A percentile compares a stretch with the other conserved stretches of the same genome.
phyloP scores from a whole-genome alignment of 495 filamentous ascomycete species.

The Aspergillus panamensis region DNA sequence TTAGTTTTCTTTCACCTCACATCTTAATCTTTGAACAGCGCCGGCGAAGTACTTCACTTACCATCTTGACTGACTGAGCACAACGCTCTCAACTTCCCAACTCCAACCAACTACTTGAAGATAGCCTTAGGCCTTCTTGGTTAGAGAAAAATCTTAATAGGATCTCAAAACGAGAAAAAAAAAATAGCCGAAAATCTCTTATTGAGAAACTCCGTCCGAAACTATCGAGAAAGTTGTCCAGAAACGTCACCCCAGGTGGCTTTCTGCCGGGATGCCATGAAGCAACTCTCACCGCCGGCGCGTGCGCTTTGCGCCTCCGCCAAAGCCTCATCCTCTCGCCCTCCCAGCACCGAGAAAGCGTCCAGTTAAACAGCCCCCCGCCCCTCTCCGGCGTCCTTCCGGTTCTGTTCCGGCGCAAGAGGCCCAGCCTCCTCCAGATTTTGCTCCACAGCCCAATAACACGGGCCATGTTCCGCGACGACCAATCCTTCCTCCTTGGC shows the following conservation, averaged over 20 bases:
- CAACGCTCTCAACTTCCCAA: neutral
- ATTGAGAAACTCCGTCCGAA: too few relatives aligned
- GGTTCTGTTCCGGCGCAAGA: slow-evolving; percentile 7
- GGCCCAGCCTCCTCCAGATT: neutral
- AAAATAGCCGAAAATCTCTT: too few relatives aligned
- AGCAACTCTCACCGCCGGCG: slow-evolving; percentile 15
- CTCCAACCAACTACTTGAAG: neutral
- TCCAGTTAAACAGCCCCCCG: too few relatives aligned
- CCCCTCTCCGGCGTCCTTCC: neutral
- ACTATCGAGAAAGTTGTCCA: neutral
- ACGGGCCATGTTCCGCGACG: slow-evolving; percentile 16
- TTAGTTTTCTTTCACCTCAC: slow-evolving; percentile 12
- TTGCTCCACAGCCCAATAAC: slow-evolving; percentile 4
- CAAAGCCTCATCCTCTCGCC: neutral
- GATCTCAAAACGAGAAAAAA: too few relatives aligned
- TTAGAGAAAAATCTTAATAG: neutral
- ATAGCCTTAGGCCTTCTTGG: neutral
- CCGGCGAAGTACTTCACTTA: slow-evolving; percentile 7
- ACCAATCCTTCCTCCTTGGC: slow-evolving; percentile 21
- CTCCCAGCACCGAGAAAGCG: too few relatives aligned
- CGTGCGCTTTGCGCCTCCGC: slow-evolving; percentile 2
- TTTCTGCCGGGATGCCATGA: slow-evolving; percentile 22
- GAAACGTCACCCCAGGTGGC: neutral
- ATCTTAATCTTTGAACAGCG: neutral
- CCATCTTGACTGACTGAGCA: slow-evolving; percentile 20